A percentile compares a stretch with the other conserved stretches of the same genome.
phyloP scores from a whole-genome alignment of 441 rosid species.

The Pelargonium fulgidum region DNA sequence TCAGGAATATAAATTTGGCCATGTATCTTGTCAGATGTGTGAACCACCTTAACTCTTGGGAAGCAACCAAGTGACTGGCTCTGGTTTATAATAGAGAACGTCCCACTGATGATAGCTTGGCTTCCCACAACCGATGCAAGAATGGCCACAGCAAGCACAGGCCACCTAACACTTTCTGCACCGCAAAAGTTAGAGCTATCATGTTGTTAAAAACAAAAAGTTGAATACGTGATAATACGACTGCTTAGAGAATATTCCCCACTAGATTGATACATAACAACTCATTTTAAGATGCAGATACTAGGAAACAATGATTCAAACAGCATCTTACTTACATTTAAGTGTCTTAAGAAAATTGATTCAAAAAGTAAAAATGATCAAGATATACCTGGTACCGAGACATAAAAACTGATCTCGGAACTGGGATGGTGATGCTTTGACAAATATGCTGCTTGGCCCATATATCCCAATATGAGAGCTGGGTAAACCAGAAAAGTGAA shows the following conservation, averaged over 20 bases:
- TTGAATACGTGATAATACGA: not conserved
- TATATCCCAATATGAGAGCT: slow-evolving; percentile 85
- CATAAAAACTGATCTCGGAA: slow-evolving; percentile 64
- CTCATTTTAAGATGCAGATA: too few species aligned
- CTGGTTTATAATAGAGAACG: slow-evolving; percentile 96
- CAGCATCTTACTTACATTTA: not conserved
- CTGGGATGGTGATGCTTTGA: slow-evolving; percentile 64
- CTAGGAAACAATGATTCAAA: not conserved
- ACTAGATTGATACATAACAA: not conserved
- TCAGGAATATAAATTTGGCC: slow-evolving; percentile 98
- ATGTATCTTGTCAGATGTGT: slow-evolving; percentile 83
- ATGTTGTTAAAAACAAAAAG: slow-evolving; percentile 3
- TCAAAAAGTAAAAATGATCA: not conserved
- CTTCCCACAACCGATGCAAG: slow-evolving; percentile 98
- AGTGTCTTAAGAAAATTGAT: not conserved
- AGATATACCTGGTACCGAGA: slow-evolving; percentile 76
- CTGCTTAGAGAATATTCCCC: not conserved
- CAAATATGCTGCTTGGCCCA: slow-evolving; percentile 98
- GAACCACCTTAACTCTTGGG: slow-evolving; percentile 91
- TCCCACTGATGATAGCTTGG: slow-evolving; percentile 95
- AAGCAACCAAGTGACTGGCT: slow-evolving; percentile 94
- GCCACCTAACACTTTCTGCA: slow-evolving; percentile 69
- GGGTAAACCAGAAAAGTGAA: slow-evolving; percentile 94
- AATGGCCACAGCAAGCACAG: slow-evolving; percentile 80
- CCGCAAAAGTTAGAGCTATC: slow-evolving; percentile 18